These are phyloP conservation scores for Nigrograna mackinnonii DNA, from an alignment of 2,329 filamentous ascomycete genomes.

Conservation along the genomic window DNA sequence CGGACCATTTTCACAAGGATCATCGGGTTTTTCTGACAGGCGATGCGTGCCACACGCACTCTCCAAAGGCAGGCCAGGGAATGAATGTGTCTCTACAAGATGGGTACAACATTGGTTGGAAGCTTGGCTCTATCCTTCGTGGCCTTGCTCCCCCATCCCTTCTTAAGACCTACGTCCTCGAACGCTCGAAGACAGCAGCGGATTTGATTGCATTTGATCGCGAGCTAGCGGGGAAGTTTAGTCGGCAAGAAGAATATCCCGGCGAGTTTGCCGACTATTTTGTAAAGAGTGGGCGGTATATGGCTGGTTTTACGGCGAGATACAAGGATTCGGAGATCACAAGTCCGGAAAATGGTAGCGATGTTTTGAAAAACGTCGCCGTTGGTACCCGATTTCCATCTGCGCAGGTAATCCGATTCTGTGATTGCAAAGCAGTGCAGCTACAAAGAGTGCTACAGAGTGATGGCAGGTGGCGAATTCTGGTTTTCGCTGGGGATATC, in stretches of 20 bases:
- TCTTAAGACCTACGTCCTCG: conserved; percentile 64
- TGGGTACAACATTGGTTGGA: conserved; percentile 62
- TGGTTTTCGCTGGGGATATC: conserved; percentile 54
- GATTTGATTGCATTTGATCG: conserved; percentile 66
- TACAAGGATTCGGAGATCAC: conserved; percentile 59
- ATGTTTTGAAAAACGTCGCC: conserved; percentile 39
- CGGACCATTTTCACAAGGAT: conserved; percentile 68
- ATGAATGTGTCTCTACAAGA: conserved; percentile 66
- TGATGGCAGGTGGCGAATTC: conserved; percentile 56
- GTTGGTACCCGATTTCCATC: conserved; percentile 57
- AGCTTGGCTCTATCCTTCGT: conserved; percentile 46
- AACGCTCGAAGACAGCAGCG: conserved; percentile 50
- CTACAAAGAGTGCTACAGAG: conserved; percentile 54
- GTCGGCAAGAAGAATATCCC: conserved; percentile 46
- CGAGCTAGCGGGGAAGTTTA: conserved; percentile 58
- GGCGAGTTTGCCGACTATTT: conserved; percentile 62
- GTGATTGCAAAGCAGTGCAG: conserved; percentile 62
- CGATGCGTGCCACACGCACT: conserved; percentile 71
- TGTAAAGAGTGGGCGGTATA: conserved; percentile 61
- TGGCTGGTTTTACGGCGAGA: conserved; percentile 60
- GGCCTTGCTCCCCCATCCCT: conserved; percentile 59
- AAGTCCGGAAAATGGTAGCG: conserved; percentile 31
- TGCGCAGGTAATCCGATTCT: conserved; percentile 62
- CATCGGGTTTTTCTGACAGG: conserved; percentile 69
- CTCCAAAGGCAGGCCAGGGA: conserved; percentile 71